Evolutionary conservation across 345 rosid genomes (phyloP).

Genomic region (Jatropha curcas): DNA sequence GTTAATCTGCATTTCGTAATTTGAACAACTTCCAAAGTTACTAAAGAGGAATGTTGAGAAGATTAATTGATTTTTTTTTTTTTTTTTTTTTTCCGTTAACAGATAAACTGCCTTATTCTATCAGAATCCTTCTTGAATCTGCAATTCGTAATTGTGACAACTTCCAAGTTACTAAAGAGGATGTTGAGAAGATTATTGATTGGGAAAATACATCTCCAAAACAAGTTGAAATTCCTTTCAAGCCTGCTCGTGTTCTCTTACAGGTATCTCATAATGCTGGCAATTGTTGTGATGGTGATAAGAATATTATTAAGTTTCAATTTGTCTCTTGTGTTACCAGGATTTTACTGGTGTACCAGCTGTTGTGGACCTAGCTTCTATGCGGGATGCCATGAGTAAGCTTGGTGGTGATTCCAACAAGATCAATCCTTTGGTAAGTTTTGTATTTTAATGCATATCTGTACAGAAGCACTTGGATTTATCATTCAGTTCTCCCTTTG

Average conservation of each 20-base stretch:
- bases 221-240: constrained; percentile 97
- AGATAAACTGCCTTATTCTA: constrained; percentile 93
- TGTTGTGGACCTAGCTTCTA: constrained; percentile 96
- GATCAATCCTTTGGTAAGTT: constrained; percentile 83
- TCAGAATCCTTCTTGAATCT: constrained; percentile 92
- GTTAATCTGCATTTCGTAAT: too few species aligned
- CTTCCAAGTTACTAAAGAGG: constrained; percentile 89
- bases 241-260: constrained; percentile 96
- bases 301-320: constrained; percentile 16
- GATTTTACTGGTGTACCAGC: constrained; percentile 99
- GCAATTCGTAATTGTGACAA: constrained; percentile 95
- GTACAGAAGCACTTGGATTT: neutral
- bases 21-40: too few species aligned
- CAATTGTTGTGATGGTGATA: neutral
- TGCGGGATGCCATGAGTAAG: constrained; percentile 98
- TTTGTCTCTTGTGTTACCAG: constrained; percentile 38
- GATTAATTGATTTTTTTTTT: too few species aligned
- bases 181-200: constrained; percentile 92
- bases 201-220: constrained; percentile 91
- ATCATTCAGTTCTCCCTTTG: neutral
- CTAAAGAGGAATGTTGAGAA: too few species aligned
- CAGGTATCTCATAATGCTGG: constrained; percentile 47
- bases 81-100: too few species aligned
- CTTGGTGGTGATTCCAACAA: constrained; percentile 86
- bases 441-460: constrained; percentile 5